Percentiles rank a stretch among this genome's conserved stretches.
Conservation (phyloP, 768 basidiomycete species). For the Tulasnella calospora region DNA sequence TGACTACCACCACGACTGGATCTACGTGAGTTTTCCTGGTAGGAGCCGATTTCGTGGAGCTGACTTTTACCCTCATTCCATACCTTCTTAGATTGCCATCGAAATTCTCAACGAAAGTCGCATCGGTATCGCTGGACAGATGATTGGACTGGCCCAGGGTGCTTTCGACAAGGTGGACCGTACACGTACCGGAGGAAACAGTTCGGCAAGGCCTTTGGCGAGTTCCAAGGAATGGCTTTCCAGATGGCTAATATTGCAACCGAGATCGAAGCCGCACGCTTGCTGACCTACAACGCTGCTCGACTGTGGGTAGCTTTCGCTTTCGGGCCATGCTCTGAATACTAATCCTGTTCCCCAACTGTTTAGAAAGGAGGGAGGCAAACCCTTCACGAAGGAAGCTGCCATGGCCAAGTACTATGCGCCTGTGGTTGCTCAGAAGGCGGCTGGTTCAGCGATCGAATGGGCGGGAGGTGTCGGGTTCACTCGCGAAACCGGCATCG, state of each 20-base stretch:
- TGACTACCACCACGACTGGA: constrained; percentile 80
- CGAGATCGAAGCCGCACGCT: constrained; percentile 82
- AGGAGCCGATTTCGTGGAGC: constrained; percentile 19
- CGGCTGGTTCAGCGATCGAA: constrained; percentile 86
- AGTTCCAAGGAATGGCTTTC: constrained; percentile 94
- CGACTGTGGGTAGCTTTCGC: not conserved
- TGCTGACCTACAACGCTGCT: constrained; percentile 65
- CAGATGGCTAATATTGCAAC: constrained; percentile 88
- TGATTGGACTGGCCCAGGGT: constrained; percentile 96
- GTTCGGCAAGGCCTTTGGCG: constrained; percentile 89
- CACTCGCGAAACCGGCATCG: constrained; percentile 89
- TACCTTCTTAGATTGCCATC: constrained; percentile 66
- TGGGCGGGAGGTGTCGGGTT: constrained; percentile 94
- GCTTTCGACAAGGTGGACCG: constrained; percentile 90
- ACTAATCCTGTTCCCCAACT: not conserved
- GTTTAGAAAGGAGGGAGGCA: constrained; percentile 73
- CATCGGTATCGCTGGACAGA: constrained; percentile 97
- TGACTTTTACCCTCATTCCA: not conserved
- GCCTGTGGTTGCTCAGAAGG: constrained; percentile 82
- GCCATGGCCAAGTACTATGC: constrained; percentile 98
- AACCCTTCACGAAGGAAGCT: constrained; percentile 82
- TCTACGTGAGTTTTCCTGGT: constrained; percentile 48
- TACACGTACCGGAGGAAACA: constrained; percentile 93
- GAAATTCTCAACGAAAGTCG: constrained; percentile 68
- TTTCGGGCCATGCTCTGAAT: not conserved